Evolutionary conservation across 257 asterid species (phyloP), one percentile per base, ranked within the genome.

Genomic region (Thymus quinquecostatus): DNA sequence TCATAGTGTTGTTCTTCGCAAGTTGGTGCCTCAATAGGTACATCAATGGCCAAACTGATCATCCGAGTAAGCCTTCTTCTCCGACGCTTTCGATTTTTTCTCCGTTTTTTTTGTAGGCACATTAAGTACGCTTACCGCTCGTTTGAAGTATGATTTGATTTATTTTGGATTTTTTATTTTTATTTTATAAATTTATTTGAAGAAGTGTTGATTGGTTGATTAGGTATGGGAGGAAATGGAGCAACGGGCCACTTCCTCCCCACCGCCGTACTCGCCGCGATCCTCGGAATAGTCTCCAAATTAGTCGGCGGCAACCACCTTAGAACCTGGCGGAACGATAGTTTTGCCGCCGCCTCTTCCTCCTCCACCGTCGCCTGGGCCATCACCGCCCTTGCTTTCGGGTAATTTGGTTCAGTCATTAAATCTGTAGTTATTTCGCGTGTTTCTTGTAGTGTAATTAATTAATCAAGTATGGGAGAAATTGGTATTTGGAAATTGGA

Each of bases 141-240:
- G 21, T 21, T 21, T 21, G 21, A 21, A 21, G 21, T 21, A 21
- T 21, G 21, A 21, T 21, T 21, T 21, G 21, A 21, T 21, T 21
- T 21, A 21, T 21, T 21, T 21, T 21, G 21, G 21, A 21, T 21
- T 21, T 21, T 21, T 21, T 21, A 21, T 21, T 21, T 21, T 34
- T 34, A 38, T 38, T 4, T 38, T 38, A 5, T 38, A 4, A 38
- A 38, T 38, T 4, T 38, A 1, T 5, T 38, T 38, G 41, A 38
- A 38, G 7, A 38, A 4, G 41, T 45, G 10, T 10, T 48, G 6
- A 14, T 40, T 62, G 32, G 10, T 47, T 45, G 13, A 82, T 2
- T 74, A 90, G 98, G 86, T 68, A 79, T 93, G 75, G 96, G 88
- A 10, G 96, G 96, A 1, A 93, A 93, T 41, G 97, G 96, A 29